Conservation (phyloP, 495 filamentous ascomycete species). For the Neurospora africana region DNA sequence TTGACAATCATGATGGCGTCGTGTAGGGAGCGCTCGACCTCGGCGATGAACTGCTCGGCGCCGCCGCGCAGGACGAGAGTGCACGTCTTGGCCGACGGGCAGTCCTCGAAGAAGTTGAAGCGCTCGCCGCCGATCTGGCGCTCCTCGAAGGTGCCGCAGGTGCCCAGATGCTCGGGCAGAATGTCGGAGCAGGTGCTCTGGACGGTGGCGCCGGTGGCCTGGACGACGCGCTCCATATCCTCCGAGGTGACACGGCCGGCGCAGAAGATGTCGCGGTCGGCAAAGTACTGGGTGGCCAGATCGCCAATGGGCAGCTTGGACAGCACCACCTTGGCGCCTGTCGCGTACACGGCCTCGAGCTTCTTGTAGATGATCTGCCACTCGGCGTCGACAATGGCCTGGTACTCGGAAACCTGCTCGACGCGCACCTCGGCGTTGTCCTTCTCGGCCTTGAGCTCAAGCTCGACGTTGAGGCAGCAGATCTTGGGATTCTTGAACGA, state of each 20-base stretch:
- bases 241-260: constrained; percentile 87
- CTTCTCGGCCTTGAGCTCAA: constrained; percentile 96
- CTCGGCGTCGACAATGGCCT: constrained; percentile 97
- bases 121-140: constrained; percentile 94
- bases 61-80: constrained; percentile 91
- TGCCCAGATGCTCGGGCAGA: constrained; percentile 76
- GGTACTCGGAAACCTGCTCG: constrained; percentile 97
- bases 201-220: constrained; percentile 82
- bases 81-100: constrained; percentile 90
- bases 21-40: constrained; percentile 92
- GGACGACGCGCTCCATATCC: constrained; percentile 91
- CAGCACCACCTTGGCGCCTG: constrained; percentile 90
- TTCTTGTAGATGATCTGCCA: constrained; percentile 99
- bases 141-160: constrained; percentile 86
- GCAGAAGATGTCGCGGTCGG: constrained; percentile 97
- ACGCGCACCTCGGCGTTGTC: constrained; percentile 98
- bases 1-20: constrained; percentile 99
- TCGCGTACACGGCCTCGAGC: constrained; percentile 84
- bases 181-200: constrained; percentile 98
- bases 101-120: constrained; percentile 96
- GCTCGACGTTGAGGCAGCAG: constrained; percentile 85
- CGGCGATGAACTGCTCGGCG: constrained; percentile 97
- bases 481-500: constrained; percentile 88
- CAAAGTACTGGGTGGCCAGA: constrained; percentile 95
- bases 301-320: constrained; percentile 97